These are phyloP conservation scores for Camillea tinctor DNA, from an alignment of 2,329 filamentous ascomycete species.

Conservation along the genomic window DNA sequence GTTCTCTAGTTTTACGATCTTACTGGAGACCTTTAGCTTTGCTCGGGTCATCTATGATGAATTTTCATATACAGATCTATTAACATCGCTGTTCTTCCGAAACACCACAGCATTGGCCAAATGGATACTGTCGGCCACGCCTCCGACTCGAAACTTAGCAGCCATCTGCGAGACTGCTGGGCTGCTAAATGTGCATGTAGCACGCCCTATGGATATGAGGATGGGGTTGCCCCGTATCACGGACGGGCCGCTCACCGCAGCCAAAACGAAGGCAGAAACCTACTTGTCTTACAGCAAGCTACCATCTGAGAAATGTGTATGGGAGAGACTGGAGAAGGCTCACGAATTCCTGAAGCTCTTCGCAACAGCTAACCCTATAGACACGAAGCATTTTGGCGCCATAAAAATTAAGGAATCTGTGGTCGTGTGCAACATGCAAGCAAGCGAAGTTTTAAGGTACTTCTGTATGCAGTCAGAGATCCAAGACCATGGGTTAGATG, in stretches of 20 bases:
- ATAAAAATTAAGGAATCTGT: constrained; percentile 22
- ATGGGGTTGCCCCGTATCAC: constrained; percentile 37
- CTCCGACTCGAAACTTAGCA: constrained; percentile 35
- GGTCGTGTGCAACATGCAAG: constrained; percentile 27
- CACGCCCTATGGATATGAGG: constrained; percentile 31
- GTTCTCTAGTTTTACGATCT: constrained; percentile 8
- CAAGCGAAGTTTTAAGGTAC: constrained; percentile 26
- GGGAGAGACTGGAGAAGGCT: constrained; percentile 36
- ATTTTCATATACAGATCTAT: constrained; percentile 39
- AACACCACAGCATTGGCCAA: constrained; percentile 34
- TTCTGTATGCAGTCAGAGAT: constrained; percentile 31
- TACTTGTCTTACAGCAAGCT: constrained; percentile 33
- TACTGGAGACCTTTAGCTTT: constrained; percentile 40
- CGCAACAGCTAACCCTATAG: constrained; percentile 32
- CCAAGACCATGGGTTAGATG: constrained; percentile 28
- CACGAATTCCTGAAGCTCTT: constrained; percentile 32
- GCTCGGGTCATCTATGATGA: constrained; percentile 43
- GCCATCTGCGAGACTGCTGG: constrained; percentile 36
- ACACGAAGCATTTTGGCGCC: constrained; percentile 18
- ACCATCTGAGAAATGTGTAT: constrained; percentile 34
- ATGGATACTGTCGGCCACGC: constrained; percentile 46
- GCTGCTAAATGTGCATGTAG: constrained; percentile 40
- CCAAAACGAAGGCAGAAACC: constrained; percentile 34
- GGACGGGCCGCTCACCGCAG: constrained; percentile 29
- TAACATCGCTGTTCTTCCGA: constrained; percentile 34